A percentile compares a stretch with the other conserved stretches of the same genome.
phyloP scores from a whole-genome alignment of 2,329 filamentous ascomycete species.

The Colletotrichum orbiculare region DNA sequence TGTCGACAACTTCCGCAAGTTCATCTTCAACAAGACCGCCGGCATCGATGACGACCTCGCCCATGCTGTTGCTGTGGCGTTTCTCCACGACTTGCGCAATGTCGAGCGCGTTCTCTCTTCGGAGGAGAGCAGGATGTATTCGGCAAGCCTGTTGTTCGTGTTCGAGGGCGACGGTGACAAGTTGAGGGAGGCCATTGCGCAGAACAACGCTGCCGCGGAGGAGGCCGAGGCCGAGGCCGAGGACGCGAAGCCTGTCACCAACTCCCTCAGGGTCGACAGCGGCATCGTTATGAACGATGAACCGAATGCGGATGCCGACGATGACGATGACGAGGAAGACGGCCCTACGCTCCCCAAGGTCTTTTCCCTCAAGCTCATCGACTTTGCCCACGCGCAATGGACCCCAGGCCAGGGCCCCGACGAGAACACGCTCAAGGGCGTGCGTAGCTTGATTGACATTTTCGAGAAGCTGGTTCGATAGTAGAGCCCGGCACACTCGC shows the following conservation, averaged over 20 bases:
- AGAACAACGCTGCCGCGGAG: conserved; percentile 66
- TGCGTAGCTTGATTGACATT: conserved; percentile 77
- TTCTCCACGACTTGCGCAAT: conserved; percentile 62
- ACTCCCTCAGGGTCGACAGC: conserved; percentile 63
- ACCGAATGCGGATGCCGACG: conserved; percentile 37
- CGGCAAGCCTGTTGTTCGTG: conserved; percentile 70
- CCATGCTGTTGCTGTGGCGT: conserved; percentile 64
- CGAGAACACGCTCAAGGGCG: conserved; percentile 81
- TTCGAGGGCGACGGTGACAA: conserved; percentile 72
- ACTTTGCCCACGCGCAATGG: conserved; percentile 94
- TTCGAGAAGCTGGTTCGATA: conserved; percentile 71
- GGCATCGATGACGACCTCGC: conserved; percentile 70
- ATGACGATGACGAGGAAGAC: conserved; percentile 52
- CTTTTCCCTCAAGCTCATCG: conserved; percentile 87
- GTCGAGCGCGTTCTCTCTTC: conserved; percentile 65
- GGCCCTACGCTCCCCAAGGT: conserved; percentile 69
- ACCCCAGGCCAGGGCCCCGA: conserved; percentile 85
- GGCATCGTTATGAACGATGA: conserved; percentile 56
- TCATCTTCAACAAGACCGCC: conserved; percentile 67
- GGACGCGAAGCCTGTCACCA: conserved; percentile 38
- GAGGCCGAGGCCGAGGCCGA: conserved; percentile 47
- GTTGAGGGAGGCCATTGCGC: conserved; percentile 62
- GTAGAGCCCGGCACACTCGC: not conserved
- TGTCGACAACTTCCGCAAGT: conserved; percentile 63
- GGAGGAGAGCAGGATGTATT: conserved; percentile 73